These are phyloP conservation scores for Aristolochia contorta DNA, from an alignment of 164 flowering plant genomes.

Conservation along the genomic window DNA sequence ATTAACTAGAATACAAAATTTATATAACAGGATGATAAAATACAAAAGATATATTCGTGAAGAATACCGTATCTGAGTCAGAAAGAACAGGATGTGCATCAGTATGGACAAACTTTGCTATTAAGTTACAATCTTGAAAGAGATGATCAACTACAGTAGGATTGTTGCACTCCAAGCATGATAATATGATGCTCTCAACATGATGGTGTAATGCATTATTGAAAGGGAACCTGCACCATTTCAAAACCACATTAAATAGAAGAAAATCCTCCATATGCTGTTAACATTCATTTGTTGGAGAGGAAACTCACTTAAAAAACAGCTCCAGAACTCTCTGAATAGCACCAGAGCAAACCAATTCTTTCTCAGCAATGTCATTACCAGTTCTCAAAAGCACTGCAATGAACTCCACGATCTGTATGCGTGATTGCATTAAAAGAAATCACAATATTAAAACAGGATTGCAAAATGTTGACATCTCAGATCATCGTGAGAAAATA, in stretches of 20 bases:
- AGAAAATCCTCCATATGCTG: background rate
- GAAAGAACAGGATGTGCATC: constrained; percentile 50
- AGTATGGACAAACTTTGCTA: constrained; percentile 51
- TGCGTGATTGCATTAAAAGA: background rate
- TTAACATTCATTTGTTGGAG: background rate
- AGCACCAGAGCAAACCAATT: constrained; percentile 65
- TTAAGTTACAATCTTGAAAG: constrained; percentile 58
- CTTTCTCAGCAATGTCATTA: constrained; percentile 71
- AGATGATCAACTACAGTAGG: constrained; percentile 52
- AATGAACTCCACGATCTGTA: constrained; percentile 83
- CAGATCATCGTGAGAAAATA: no score
- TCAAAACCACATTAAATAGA: constrained; percentile 1
- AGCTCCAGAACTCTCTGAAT: constrained; percentile 58
- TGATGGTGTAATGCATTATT: constrained; percentile 89
- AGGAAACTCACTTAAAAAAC: constrained; percentile 66
- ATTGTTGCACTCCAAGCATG: constrained; percentile 83
- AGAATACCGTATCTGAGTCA: constrained; percentile 37
- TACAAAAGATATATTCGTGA: background rate
- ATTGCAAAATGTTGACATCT: no score
- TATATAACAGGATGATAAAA: background rate
- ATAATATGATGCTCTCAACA: constrained; percentile 71
- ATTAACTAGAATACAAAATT: background rate
- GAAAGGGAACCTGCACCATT: constrained; percentile 74
- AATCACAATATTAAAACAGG: no score
- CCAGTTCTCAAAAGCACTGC: constrained; percentile 57